Evolutionary conservation across 2,329 filamentous ascomycete genomes (phyloP).

Genomic region (Ceratocystis alfenasii): DNA sequence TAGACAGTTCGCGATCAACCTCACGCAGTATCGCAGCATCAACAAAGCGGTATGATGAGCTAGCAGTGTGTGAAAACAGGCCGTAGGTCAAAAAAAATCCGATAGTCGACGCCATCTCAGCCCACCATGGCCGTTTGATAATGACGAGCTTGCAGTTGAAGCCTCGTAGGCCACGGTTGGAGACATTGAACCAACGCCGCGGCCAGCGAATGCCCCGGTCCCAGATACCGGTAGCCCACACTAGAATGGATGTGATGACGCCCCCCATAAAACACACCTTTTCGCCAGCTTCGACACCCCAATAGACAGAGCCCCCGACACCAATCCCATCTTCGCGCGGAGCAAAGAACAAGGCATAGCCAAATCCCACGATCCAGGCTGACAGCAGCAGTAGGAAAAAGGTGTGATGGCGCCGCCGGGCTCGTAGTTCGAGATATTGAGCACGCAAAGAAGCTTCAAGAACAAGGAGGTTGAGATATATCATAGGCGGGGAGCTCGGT

Average conservation of each 20-base stretch:
- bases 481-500: constrained; percentile 86
- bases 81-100: constrained; percentile 70
- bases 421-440: constrained; percentile 82
- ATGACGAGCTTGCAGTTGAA: constrained; percentile 97
- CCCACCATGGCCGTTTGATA: constrained; percentile 69
- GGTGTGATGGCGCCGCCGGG: constrained; percentile 78
- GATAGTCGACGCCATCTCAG: constrained; percentile 59
- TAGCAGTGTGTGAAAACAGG: constrained; percentile 53
- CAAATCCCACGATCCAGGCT: constrained; percentile 72
- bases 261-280: constrained; percentile 88
- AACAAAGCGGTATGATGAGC: constrained; percentile 64
- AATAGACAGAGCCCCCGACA: constrained; percentile 88
- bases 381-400: constrained; percentile 76
- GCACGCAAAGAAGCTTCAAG: constrained; percentile 87
- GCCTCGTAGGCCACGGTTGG: constrained; percentile 76
- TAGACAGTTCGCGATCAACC: constrained; percentile 46
- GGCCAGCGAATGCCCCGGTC: constrained; percentile 92
- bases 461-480: constrained; percentile 95
- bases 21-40: constrained; percentile 51
- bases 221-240: constrained; percentile 95
- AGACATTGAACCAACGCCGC: constrained; percentile 74
- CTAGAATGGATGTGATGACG: constrained; percentile 69
- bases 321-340: constrained; percentile 89
- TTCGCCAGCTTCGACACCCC: constrained; percentile 81
- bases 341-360: constrained; percentile 84